Base-by-base conservation (phyloP, 495 filamentous ascomycete species). In the Aspergillus sparsus region DNA sequence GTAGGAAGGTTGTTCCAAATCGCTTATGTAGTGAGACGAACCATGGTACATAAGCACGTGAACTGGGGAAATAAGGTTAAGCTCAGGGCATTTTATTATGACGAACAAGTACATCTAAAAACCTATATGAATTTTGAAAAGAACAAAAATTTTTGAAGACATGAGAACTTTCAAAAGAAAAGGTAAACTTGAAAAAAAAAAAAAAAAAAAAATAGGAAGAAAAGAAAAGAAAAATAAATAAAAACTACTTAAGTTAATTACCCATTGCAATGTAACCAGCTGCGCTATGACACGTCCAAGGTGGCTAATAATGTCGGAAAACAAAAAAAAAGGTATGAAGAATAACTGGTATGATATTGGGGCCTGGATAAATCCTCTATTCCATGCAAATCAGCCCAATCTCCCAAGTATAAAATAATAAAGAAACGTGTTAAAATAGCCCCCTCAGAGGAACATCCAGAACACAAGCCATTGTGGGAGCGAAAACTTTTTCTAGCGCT, bases 41-140 rank as follows among this genome's bases (percentile, higher is more conserved):
- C 66, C 66, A 68, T 68, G 66, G 66, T 59, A 66, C 66, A 42
- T 39, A 13, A 47, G 53, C 65, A 67, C 65, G 65, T 67, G 65
- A 63, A 45, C 34, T 35, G 47, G 36, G 31, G 46, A 67, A 64
- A 60, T 67, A 67, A 67, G 65, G 65, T 67, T 67, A 67, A 67
- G 65, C 65, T 67, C 60, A 56, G 47, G 41, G 39, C 44, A 56
- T 53, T 44, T 42, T 46, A 60, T 44, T 39, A 53, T 62, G 60
- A 59, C 55, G 56, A n/a, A 10, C n/a, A 21, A 32, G 10, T 8
- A 31, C 27, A 15, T 21, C 45, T n/a, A 12, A 44, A 32, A 16
- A 35, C 13, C n/a, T n/a, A 35, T 57, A 13, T 36, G 49, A 31
- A 53, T 2, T 27, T 27, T 1, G 3, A 27, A 27, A 27, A 27